phyloP scores from a whole-genome alignment of 2,329 filamentous ascomycete species.

The Botrytis fragariae region DNA sequence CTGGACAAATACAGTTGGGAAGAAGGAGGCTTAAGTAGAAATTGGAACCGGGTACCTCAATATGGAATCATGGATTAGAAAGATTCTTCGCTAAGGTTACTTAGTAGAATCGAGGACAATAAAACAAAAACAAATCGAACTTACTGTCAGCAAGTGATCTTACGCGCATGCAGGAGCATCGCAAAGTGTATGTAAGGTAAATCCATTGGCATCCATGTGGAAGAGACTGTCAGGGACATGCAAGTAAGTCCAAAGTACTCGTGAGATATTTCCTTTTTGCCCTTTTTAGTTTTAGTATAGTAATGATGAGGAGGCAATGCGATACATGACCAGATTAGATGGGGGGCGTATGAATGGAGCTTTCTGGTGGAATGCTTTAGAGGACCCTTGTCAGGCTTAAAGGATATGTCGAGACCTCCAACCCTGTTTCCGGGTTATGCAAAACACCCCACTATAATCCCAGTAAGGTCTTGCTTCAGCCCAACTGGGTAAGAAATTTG shows the following conservation, averaged over 20 bases:
- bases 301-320: background rate
- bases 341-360: background rate
- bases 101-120: constrained; percentile 5
- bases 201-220: constrained; percentile 4
- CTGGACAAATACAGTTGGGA: constrained; percentile 15
- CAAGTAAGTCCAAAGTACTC: background rate
- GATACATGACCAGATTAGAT: background rate
- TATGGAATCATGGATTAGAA: background rate
- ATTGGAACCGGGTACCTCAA: background rate
- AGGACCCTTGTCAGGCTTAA: constrained; percentile 1
- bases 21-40: constrained; percentile 23
- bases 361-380: background rate
- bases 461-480: constrained; percentile 18
- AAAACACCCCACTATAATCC: constrained; percentile 19
- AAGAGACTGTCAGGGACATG: constrained; percentile 20
- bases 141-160: constrained; percentile 22
- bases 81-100: background rate
- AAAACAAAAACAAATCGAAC: background rate
- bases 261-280: background rate
- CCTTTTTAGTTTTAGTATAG: background rate
- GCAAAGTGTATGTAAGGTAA: constrained; percentile 1
- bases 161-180: constrained; percentile 18
- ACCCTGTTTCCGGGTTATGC: constrained; percentile 16
- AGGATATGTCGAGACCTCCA: constrained; percentile 7
- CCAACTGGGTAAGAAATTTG: constrained; percentile 12